Base-by-base conservation (phyloP, 164 flowering plant genomes). In the Akebia trifoliata region DNA sequence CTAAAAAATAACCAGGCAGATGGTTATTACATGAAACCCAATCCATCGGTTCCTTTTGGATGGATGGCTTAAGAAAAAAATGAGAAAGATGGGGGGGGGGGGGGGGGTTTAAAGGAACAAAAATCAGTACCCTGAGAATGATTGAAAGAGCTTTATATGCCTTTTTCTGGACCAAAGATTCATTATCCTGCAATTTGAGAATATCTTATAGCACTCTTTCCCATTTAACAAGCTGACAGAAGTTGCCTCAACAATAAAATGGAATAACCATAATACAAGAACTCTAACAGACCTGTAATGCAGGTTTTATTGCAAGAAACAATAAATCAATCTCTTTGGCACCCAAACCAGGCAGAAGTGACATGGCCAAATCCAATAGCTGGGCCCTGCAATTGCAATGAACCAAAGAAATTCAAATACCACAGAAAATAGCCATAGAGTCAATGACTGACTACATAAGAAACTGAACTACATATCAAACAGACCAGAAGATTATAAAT, bases 131-230 rank as follows among this genome's bases (percentile, higher is more conserved):
- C 96, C 59, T 79, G 52, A 94, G 81, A 61, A 94, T 79, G 21
- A 73, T 45, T 42, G 96, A 85, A 37, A 88, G 90, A 60, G 81
- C 89, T 76, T 85, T 94, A 71, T 90, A 94, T 29, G 95, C 96
- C 74, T 86, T 90, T 74, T 90, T 94, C 76, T 94, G 97, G 59
- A 90, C 63, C 62, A 82, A 36, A 62, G 96, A 81, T 36, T 83
- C 89, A 47, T 5, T 62, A 60, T 83, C 92, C 97, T 90, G 82
- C 69, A 79, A 62, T 42, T 29, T 20, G 58, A 39, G 40, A 59
- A 55, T 2, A 32, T 11, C 26, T 31, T 18, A 60, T 44, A 42
- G 39, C 37, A 20, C 35, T 47, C 56, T 48, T 10, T 37, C 21
- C 38, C 9, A 38, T 32, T 45, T 45, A 38, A 57, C 50, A 48